These are phyloP conservation scores for Aureobasidium sp. DNA, from an alignment of 2,329 filamentous ascomycete genomes.

Conservation along the genomic window DNA sequence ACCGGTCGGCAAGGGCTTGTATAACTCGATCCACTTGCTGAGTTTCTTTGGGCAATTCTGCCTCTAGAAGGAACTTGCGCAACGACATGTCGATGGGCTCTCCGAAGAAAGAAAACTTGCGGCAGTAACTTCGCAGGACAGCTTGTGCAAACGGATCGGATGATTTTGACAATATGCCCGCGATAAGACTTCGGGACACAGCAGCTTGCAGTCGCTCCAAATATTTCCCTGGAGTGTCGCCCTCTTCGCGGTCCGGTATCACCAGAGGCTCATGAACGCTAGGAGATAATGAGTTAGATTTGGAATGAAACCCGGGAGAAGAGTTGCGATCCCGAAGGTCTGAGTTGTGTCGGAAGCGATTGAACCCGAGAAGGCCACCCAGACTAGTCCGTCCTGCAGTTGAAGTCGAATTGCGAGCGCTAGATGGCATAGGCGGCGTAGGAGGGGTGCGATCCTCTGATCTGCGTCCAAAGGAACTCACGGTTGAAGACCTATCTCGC, in stretches of 20 bases:
- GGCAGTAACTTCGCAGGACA: slow-evolving; percentile 89
- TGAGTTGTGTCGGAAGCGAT: slow-evolving; percentile 71
- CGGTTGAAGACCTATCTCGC: slow-evolving; percentile 77
- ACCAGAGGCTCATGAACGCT: slow-evolving; percentile 55
- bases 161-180: slow-evolving; percentile 77
- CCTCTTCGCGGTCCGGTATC: slow-evolving; percentile 72
- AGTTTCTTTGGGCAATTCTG: slow-evolving; percentile 91
- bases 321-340: slow-evolving; percentile 62
- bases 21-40: slow-evolving; percentile 95
- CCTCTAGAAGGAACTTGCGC: slow-evolving; percentile 91
- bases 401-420: slow-evolving; percentile 67
- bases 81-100: slow-evolving; percentile 98
- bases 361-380: slow-evolving; percentile 73
- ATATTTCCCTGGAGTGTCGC: slow-evolving; percentile 86
- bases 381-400: slow-evolving; percentile 85
- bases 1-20: slow-evolving; percentile 90
- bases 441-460: slow-evolving; percentile 63
- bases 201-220: slow-evolving; percentile 73
- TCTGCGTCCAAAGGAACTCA: slow-evolving; percentile 69
- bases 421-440: slow-evolving; percentile 51
- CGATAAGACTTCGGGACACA: slow-evolving; percentile 73
- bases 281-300: slow-evolving; percentile 74
- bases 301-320: slow-evolving; percentile 68
- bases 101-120: slow-evolving; percentile 88
- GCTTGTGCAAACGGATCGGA: slow-evolving; percentile 73